Conservation (phyloP, 345 rosid genomes). For the Melaleuca alternifolia region DNA sequence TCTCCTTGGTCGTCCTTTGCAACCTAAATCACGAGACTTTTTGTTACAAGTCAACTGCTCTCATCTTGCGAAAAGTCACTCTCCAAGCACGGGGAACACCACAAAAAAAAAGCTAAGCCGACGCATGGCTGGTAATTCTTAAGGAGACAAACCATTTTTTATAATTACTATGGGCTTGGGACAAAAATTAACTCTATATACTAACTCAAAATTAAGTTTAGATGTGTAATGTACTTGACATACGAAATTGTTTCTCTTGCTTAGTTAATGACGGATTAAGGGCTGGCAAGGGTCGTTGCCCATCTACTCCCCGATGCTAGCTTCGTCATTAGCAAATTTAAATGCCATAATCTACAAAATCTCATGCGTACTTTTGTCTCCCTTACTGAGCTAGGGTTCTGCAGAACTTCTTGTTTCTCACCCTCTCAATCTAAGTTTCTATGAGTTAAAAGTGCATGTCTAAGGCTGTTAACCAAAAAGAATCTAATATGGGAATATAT, state of each 20-base stretch:
- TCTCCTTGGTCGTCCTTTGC: neutral
- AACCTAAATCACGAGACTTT: neutral
- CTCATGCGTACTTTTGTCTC: neutral
- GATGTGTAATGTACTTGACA: neutral
- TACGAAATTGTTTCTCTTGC: neutral
- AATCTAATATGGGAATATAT: neutral
- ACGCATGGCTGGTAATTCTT: neutral
- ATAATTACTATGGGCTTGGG: neutral
- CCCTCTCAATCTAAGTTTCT: neutral
- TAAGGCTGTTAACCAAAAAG: neutral
- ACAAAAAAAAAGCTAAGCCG: neutral
- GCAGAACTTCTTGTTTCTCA: neutral
- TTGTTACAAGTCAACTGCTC: neutral
- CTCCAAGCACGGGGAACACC: neutral
- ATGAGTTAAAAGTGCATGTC: accelerated
- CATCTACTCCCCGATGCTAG: neutral
- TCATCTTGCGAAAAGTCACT: neutral
- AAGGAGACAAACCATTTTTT: neutral
- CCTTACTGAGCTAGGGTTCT: neutral
- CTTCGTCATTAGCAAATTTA: neutral
- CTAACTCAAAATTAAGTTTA: neutral
- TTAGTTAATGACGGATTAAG: neutral
- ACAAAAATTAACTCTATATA: neutral
- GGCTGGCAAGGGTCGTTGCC: neutral
- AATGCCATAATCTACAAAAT: neutral